Conservation (phyloP, 1,139 yeast species). For the Candida tetrigidarum region DNA sequence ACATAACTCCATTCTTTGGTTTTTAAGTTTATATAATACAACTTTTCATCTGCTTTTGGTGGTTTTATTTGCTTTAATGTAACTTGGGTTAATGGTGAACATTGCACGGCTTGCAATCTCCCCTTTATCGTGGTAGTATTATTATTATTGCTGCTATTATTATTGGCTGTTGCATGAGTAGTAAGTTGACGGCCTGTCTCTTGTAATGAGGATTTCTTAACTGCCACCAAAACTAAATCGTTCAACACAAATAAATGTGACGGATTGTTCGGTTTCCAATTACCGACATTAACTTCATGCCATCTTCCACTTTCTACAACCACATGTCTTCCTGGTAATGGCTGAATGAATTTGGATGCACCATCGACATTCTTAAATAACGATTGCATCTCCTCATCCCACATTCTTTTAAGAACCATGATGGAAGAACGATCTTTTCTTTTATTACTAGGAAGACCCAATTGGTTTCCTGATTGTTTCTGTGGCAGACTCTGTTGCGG, state of each 20-base stretch:
- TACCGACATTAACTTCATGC: constrained; percentile 86
- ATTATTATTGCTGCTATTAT: constrained; percentile 12
- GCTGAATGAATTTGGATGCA: constrained; percentile 79
- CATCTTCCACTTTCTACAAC: constrained; percentile 82
- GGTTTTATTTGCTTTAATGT: constrained; percentile 47
- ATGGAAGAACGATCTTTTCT: constrained; percentile 69
- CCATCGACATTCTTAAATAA: constrained; percentile 88
- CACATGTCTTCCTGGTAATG: constrained; percentile 82
- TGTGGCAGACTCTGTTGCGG: constrained; percentile 11
- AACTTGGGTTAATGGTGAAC: constrained; percentile 76
- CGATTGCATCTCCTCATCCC: constrained; percentile 76
- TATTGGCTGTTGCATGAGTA: too few relatives aligned
- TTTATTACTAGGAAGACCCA: constrained; percentile 16
- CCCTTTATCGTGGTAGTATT: constrained; percentile 29
- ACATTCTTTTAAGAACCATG: constrained; percentile 72
- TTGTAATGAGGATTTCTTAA: constrained; percentile 50
- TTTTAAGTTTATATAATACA: constrained; percentile 51
- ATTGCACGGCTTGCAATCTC: constrained; percentile 70
- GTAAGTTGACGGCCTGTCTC: constrained; percentile 18
- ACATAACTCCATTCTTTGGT: constrained; percentile 56
- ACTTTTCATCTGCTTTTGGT: constrained; percentile 27
- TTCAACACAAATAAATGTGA: constrained; percentile 78
- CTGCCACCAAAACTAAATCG: constrained; percentile 77
- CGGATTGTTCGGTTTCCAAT: constrained; percentile 80
- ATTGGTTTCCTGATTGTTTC: constrained; percentile 4